Evolutionary conservation across 805 yeast species (phyloP).

Genomic region (Saccharomycopsis synnaedendra): DNA sequence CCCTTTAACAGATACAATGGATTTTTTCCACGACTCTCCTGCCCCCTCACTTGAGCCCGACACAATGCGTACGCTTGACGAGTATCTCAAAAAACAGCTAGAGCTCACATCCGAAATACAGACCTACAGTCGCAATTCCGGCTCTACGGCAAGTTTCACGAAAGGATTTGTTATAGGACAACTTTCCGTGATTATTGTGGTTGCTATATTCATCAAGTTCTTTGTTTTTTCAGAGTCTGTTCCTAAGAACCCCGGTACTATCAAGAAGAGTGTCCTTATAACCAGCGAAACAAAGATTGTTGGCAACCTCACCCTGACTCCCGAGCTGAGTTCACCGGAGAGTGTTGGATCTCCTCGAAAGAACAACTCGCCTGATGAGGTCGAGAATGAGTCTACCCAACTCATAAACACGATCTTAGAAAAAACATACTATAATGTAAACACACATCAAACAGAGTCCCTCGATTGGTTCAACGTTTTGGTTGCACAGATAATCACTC

Average conservation of each 20-base stretch:
- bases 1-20: too few species aligned
- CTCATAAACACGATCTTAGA: constrained; percentile 50
- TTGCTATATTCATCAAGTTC: constrained; percentile 58
- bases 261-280: constrained; percentile 20
- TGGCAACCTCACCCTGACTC: constrained; percentile 4
- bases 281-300: constrained; percentile 17
- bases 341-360: constrained; percentile 15
- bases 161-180: constrained; percentile 71
- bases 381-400: not conserved
- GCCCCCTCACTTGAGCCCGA: not conserved
- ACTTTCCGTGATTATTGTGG: constrained; percentile 51
- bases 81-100: constrained; percentile 6
- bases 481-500: constrained; percentile 82
- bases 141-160: constrained; percentile 30
- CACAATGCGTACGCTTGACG: constrained; percentile 6
- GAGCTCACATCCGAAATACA: not conserved
- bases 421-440: constrained; percentile 86
- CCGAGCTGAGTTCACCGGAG: not conserved
- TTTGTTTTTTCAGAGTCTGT: constrained; percentile 65
- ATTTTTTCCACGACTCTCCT: too few species aligned
- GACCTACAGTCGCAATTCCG: not conserved
- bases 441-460: constrained; percentile 78
- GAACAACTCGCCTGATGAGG: not conserved
- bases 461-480: constrained; percentile 95
- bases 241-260: constrained; percentile 26